Evolutionary conservation across 768 basidiomycete genomes (phyloP).

Genomic region (Suillus americanus): DNA sequence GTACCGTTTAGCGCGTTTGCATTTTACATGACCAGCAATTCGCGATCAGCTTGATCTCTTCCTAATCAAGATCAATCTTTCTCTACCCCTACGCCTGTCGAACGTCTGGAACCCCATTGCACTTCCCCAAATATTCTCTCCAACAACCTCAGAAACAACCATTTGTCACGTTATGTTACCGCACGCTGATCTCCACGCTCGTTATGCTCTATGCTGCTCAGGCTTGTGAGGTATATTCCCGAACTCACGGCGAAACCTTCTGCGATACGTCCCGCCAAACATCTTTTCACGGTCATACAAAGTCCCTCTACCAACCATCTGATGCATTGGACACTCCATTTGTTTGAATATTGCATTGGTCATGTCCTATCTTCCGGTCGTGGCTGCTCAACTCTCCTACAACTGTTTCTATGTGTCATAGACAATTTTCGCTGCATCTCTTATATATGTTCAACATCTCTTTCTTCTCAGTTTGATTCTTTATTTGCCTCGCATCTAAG

Average conservation of each 20-base stretch:
- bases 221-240: slow-evolving; percentile 12
- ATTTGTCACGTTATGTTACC: slow-evolving; percentile 14
- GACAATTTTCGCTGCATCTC: slow-evolving; percentile 26
- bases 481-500: slow-evolving; percentile 33
- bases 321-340: slow-evolving; percentile 30
- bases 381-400: slow-evolving; percentile 12
- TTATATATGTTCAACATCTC: slow-evolving; percentile 15
- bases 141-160: slow-evolving; percentile 14
- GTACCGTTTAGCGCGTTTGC: slow-evolving; percentile 3
- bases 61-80: slow-evolving; percentile 3
- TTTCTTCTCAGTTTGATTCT: slow-evolving; percentile 6
- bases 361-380: slow-evolving; percentile 14
- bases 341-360: slow-evolving; percentile 25
- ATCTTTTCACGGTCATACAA: slow-evolving; percentile 20
- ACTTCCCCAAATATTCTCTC: slow-evolving; percentile 8
- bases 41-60: slow-evolving; percentile 10
- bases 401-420: slow-evolving; percentile 30
- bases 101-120: slow-evolving; percentile 4
- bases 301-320: slow-evolving; percentile 19
- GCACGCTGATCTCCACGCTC: slow-evolving; percentile 15
- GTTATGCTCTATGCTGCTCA: slow-evolving; percentile 14
- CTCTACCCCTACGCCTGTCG: background rate
- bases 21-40: slow-evolving; percentile 1
- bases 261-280: slow-evolving; percentile 15
- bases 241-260: slow-evolving; percentile 9